phyloP scores from a whole-genome alignment of 495 filamentous ascomycete species.

The Letharia columbiana region DNA sequence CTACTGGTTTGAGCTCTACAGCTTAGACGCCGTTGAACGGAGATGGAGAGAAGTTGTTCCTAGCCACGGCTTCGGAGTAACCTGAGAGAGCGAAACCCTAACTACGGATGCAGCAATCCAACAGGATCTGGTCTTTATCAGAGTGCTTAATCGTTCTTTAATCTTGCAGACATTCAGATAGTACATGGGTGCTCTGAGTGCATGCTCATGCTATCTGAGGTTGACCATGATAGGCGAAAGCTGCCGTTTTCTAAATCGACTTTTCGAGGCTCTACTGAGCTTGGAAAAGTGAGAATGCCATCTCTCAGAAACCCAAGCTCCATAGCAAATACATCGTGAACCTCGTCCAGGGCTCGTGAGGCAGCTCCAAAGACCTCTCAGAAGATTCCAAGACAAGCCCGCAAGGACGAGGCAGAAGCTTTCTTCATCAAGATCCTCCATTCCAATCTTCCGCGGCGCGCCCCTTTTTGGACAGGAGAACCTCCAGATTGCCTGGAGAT shows the following conservation, averaged over 20 bases:
- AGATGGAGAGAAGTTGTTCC: constrained; percentile 22
- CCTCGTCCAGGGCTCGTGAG: background rate
- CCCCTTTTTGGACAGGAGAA: background rate
- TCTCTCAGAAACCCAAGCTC: background rate
- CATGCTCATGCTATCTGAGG: background rate
- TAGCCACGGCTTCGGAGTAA: constrained; percentile 25
- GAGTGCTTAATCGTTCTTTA: background rate
- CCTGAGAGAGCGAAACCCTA: constrained; percentile 14
- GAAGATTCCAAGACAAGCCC: background rate
- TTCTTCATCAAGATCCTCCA: background rate
- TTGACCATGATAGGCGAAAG: background rate
- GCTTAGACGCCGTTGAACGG: constrained; percentile 12
- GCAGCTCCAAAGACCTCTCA: background rate
- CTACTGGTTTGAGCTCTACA: constrained; percentile 4
- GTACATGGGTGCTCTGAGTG: background rate
- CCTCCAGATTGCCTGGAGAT: background rate
- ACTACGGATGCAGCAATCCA: background rate
- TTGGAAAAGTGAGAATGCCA: background rate
- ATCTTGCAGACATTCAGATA: background rate
- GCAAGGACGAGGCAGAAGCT: background rate
- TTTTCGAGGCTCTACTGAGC: background rate
- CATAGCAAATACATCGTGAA: background rate
- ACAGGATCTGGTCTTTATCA: background rate
- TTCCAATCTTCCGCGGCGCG: background rate
- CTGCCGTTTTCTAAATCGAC: background rate